Evolutionary conservation across 768 basidiomycete genomes (phyloP).

Genomic region (Zangia roseola): DNA sequence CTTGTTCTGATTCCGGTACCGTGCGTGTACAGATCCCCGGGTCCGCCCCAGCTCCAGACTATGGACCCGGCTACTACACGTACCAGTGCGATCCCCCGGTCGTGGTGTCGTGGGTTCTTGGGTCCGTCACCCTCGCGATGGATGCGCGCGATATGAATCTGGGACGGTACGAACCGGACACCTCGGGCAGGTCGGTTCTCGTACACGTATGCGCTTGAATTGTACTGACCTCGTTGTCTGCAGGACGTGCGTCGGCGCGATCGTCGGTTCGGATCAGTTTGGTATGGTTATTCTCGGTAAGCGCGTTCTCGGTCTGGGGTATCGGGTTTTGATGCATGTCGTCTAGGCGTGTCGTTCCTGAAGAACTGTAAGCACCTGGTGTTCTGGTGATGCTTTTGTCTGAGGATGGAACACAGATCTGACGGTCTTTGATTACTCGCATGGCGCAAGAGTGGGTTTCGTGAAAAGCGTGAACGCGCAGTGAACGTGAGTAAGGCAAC

Average conservation of each 20-base stretch:
- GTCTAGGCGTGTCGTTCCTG: conserved; percentile 54
- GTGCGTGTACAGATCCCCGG: conserved; percentile 50
- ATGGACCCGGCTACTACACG: conserved; percentile 51
- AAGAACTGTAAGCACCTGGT: conserved; percentile 54
- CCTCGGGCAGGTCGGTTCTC: conserved; percentile 26
- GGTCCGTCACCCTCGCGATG: conserved; percentile 40
- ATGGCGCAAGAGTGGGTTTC: conserved; percentile 55
- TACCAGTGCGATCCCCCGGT: conserved; percentile 47
- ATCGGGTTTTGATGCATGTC: neutral
- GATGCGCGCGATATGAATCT: conserved; percentile 55
- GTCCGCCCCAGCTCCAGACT: conserved; percentile 38
- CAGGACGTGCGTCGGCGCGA: conserved; percentile 51
- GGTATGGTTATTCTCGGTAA: conserved; percentile 18
- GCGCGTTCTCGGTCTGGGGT: neutral
- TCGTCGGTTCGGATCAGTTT: conserved; percentile 38
- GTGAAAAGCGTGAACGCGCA: conserved; percentile 46
- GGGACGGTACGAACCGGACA: conserved; percentile 37
- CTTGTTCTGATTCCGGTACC: too few species aligned
- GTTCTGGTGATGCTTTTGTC: neutral
- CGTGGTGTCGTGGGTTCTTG: conserved; percentile 45
- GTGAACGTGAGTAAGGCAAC: neutral
- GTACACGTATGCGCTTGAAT: too few species aligned
- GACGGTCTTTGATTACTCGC: conserved; percentile 57
- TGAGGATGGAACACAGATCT: conserved; percentile 44
- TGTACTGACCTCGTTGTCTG: neutral